These are phyloP conservation scores for Claviceps digitariae DNA, from an alignment of 2,329 filamentous ascomycete species.

Conservation along the genomic window DNA sequence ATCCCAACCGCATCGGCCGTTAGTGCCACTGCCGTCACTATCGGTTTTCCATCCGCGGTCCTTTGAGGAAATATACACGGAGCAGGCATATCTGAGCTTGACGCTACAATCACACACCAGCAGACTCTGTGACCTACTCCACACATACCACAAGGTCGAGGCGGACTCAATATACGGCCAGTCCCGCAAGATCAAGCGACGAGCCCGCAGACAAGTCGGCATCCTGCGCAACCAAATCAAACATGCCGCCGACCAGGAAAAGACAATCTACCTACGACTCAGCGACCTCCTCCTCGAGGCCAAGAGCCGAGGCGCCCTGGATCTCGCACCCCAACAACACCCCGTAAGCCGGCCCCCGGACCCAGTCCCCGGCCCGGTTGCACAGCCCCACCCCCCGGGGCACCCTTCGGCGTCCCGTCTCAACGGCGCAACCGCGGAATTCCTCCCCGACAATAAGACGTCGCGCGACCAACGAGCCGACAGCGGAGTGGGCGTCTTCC, in stretches of 20 bases:
- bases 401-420: slow-evolving; percentile 10
- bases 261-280: slow-evolving; percentile 29
- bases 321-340: slow-evolving; percentile 13
- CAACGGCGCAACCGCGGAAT: slow-evolving; percentile 17
- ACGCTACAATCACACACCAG: slow-evolving; percentile 27
- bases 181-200: slow-evolving; percentile 15
- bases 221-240: slow-evolving; percentile 29
- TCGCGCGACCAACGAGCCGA: neutral
- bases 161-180: slow-evolving; percentile 14
- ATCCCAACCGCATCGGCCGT: neutral
- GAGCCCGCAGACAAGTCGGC: slow-evolving; percentile 26
- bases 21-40: neutral
- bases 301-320: slow-evolving; percentile 28
- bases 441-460: slow-evolving; percentile 14
- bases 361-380: too few species aligned
- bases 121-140: slow-evolving; percentile 24
- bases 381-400: neutral
- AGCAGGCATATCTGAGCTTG: slow-evolving; percentile 31
- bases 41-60: slow-evolving; percentile 23
- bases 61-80: slow-evolving; percentile 28
- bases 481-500: neutral
- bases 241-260: slow-evolving; percentile 33
- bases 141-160: slow-evolving; percentile 24
- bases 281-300: slow-evolving; percentile 36
- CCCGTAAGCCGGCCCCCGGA: too few species aligned